Base-by-base conservation (phyloP, 1,284 basidiomycete genomes). In the Inonotus obliquus region DNA sequence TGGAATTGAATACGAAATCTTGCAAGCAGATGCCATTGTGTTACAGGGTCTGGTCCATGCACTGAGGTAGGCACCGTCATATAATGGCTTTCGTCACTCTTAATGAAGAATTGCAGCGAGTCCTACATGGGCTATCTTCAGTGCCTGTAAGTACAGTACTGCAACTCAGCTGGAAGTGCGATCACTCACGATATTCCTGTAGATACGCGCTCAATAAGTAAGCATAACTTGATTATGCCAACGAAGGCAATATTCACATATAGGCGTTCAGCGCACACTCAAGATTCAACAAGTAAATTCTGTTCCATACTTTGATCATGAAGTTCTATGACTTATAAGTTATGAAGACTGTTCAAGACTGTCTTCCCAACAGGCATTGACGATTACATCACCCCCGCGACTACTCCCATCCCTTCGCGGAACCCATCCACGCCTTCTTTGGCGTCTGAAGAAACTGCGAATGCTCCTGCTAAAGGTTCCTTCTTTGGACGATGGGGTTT, bases 101-200 rank as follows among this genome's bases (percentile, higher is more conserved):
- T 17, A 29, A 13, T 51, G 45, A 38, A 51, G 10, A 32, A n/a
- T 59, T 2, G 59, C 51, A 89, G 87, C 64, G 88, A 91, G 73
- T 84, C 85, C 1, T 90, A 90, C 70, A 85, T 83, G 79, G 89
- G 89, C 37, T 91, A 91, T 71, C 67, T 89, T 4, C 87, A 89
- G 68, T 91, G 89, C 76, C 75, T 91, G 81, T 90, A 66, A 72
- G 79, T 75, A 2, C 53, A 21, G 11, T 52, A 10, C 1, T 49
- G 9, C 19, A 19, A 32, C 29, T 11, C 9, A 52, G 1, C 5
- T 29, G 2, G 1, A 13, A 11, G 55, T 53, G 25, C 23, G 29
- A n/a, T 37, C 45, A 54, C 19, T 55, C 13, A 44, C 41, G 19
- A 52, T 9, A 54, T 62, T 51, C 57, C 23, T 44, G 62, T 14